Evolutionary conservation across 495 filamentous ascomycete genomes (phyloP).

Genomic region (Filosporella fistucella): DNA sequence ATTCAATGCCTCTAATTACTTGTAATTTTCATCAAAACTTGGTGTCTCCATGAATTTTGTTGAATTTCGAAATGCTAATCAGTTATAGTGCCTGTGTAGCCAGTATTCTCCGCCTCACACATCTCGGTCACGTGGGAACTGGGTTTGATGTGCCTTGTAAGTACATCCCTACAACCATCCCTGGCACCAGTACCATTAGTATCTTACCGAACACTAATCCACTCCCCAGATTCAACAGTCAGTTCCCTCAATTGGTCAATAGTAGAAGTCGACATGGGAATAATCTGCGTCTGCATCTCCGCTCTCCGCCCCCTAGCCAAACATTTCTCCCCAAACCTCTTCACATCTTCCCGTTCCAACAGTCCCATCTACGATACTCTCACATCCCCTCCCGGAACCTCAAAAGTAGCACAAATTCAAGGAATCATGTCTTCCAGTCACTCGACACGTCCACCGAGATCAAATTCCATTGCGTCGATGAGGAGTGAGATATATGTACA

Average conservation of each 20-base stretch:
- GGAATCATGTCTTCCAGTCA: neutral
- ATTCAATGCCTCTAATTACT: too few species aligned
- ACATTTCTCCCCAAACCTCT: neutral
- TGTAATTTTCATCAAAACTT: too few species aligned
- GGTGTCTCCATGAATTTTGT: too few species aligned
- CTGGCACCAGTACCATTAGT: too few species aligned
- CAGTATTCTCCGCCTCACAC: slow-evolving; percentile 23
- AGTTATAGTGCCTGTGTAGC: slow-evolving; percentile 22
- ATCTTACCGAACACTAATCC: too few species aligned
- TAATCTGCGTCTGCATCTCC: slow-evolving; percentile 27
- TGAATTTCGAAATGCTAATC: neutral
- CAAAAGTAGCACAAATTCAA: neutral
- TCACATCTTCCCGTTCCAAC: neutral
- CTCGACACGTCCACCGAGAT: neutral
- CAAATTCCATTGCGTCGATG: neutral
- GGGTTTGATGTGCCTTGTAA: slow-evolving; percentile 26
- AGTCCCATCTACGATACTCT: neutral
- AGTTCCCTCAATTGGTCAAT: slow-evolving; percentile 28
- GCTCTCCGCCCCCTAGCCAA: slow-evolving; percentile 25
- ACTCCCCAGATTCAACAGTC: slow-evolving; percentile 18
- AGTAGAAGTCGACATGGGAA: slow-evolving; percentile 27
- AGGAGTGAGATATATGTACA: neutral
- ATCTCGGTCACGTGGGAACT: slow-evolving; percentile 15
- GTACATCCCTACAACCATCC: neutral
- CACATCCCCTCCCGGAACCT: neutral